Evolutionary conservation across 2,329 filamentous ascomycete species (phyloP).

Genomic region (Leptographium flavum): DNA sequence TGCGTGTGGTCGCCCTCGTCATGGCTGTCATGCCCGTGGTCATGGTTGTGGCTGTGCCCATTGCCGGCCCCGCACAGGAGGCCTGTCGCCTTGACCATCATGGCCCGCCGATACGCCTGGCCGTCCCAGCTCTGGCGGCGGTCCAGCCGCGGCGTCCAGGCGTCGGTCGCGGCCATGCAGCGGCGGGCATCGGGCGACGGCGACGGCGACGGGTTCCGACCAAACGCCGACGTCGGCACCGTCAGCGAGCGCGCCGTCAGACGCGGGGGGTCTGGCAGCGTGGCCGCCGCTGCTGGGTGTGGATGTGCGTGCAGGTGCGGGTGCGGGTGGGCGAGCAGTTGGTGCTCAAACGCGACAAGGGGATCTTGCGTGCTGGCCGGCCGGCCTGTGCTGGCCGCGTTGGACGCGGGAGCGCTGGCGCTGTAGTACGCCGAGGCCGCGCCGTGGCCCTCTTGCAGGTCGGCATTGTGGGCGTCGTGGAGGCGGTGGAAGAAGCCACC

Average conservation of each 20-base stretch:
- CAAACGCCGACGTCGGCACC: not conserved
- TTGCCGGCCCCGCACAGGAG: not conserved
- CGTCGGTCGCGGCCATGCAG: constrained; percentile 21
- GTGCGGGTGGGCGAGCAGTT: constrained; percentile 4
- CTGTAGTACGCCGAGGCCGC: not conserved
- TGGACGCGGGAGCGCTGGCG: not conserved
- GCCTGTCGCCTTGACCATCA: constrained; percentile 14
- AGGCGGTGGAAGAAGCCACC: not conserved
- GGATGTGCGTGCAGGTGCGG: not conserved
- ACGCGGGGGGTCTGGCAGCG: too few species aligned
- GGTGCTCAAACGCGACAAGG: constrained; percentile 4
- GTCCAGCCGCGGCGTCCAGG: constrained; percentile 33
- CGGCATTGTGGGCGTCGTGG: not conserved
- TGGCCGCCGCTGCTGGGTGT: not conserved
- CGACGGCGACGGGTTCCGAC: constrained; percentile 5
- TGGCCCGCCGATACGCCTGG: constrained; percentile 37
- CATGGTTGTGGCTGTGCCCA: not conserved
- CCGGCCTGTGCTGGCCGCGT: too few species aligned
- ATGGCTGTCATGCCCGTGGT: not conserved
- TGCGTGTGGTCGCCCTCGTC: not conserved
- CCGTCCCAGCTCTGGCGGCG: constrained; percentile 37
- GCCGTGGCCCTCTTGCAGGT: not conserved
- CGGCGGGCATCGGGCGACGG: constrained; percentile 13
- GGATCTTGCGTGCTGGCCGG: not conserved
- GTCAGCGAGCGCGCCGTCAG: not conserved